These are phyloP conservation scores for Beauveria medogensis DNA, from an alignment of 2,329 filamentous ascomycete genomes.

Conservation along the genomic window DNA sequence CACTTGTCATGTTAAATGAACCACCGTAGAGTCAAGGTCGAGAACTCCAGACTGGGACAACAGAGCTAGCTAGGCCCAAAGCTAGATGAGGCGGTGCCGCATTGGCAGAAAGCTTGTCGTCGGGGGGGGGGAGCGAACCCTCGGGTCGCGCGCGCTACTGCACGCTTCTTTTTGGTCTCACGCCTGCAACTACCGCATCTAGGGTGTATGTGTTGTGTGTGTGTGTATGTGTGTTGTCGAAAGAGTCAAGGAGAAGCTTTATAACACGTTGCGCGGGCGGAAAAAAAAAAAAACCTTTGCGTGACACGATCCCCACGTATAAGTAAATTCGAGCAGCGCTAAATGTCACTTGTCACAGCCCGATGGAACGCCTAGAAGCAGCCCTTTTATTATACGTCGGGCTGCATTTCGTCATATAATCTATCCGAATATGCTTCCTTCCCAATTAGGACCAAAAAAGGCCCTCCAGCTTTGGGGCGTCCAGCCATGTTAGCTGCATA, in stretches of 20 bases:
- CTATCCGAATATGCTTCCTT: constrained; percentile 1
- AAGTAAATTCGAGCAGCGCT: not conserved
- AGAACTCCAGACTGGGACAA: not conserved
- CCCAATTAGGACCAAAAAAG: not conserved
- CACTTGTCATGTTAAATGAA: too few species aligned
- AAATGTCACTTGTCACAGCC: not conserved
- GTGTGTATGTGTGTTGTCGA: not conserved
- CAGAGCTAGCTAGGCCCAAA: too few species aligned
- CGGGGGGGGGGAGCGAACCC: too few species aligned
- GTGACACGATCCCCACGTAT: not conserved
- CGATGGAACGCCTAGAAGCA: not conserved
- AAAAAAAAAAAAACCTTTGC: too few species aligned
- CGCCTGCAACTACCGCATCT: not conserved
- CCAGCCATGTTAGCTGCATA: not conserved
- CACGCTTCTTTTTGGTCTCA: not conserved
- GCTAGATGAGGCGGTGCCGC: too few species aligned
- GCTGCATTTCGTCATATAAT: not conserved
- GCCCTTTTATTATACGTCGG: not conserved
- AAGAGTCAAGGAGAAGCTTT: not conserved
- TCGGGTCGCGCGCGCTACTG: not conserved
- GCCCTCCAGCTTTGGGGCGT: not conserved
- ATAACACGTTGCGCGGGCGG: constrained; percentile 8
- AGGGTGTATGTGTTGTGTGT: not conserved
- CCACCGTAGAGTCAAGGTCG: too few species aligned
- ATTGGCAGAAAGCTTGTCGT: too few species aligned